phyloP scores from a whole-genome alignment of 2,329 filamentous ascomycete genomes.

The Chrysoporthe cubensis region DNA sequence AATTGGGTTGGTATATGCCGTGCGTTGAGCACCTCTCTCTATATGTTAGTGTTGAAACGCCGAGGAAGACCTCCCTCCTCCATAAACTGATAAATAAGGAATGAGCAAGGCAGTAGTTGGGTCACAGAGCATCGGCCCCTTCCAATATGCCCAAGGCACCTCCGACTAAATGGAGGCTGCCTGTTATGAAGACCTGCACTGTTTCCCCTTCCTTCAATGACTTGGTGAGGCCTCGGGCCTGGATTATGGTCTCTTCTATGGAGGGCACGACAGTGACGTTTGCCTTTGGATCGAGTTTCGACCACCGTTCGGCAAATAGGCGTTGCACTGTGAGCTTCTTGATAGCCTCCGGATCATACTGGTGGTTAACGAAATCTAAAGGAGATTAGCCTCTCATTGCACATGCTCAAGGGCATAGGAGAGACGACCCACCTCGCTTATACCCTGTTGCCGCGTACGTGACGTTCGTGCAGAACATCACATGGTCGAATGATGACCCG shows the following conservation, averaged over 20 bases:
- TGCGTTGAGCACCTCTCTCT: conserved; percentile 28
- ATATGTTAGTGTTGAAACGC: conserved; percentile 2
- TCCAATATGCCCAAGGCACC: conserved; percentile 41
- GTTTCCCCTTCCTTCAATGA: conserved; percentile 34
- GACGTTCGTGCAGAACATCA: conserved; percentile 40
- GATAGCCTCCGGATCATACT: conserved; percentile 56
- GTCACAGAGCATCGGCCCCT: conserved; percentile 34
- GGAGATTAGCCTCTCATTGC: conserved; percentile 13
- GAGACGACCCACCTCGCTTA: conserved; percentile 44
- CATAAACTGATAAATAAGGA: conserved; percentile 3
- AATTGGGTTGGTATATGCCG: conserved; percentile 24
- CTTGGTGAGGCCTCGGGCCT: conserved; percentile 44
- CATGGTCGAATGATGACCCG: conserved; percentile 65
- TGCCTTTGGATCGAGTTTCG: conserved; percentile 49
- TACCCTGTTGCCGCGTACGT: conserved; percentile 56
- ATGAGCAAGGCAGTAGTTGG: neutral
- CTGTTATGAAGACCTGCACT: conserved; percentile 52
- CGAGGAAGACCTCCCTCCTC: conserved; percentile 3
- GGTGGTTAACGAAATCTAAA: conserved; percentile 60
- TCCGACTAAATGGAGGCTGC: conserved; percentile 53
- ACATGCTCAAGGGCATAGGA: neutral
- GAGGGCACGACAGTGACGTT: conserved; percentile 53
- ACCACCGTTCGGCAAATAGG: conserved; percentile 58
- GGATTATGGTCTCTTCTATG: conserved; percentile 59
- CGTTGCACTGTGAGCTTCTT: conserved; percentile 56